Evolutionary conservation across 441 rosid genomes (phyloP).

Genomic region (Brassica hybrid): DNA sequence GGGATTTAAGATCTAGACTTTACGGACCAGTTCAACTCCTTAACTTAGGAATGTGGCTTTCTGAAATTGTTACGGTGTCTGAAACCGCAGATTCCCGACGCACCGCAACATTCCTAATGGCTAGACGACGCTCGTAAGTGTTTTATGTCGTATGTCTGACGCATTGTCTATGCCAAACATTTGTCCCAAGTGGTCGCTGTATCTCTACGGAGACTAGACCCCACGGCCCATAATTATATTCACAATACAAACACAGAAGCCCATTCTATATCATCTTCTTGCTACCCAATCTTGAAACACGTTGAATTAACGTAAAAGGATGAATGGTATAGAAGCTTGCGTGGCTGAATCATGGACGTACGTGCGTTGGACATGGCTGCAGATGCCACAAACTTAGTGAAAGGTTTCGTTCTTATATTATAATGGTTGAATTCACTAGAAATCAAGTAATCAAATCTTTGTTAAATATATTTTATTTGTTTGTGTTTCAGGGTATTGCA

Average conservation of each 20-base stretch:
- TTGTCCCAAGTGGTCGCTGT: slow-evolving; percentile 23
- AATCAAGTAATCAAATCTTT: slow-evolving; percentile 2
- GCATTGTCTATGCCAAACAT: neutral
- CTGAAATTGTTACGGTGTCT: neutral
- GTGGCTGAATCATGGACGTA: slow-evolving; percentile 12
- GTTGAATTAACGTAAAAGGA: slow-evolving; percentile 19
- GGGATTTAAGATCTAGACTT: neutral
- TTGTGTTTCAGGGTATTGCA: neutral
- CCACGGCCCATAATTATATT: slow-evolving; percentile 35
- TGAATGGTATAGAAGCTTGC: slow-evolving; percentile 4
- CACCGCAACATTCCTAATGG: neutral
- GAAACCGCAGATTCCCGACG: neutral
- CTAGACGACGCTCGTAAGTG: slow-evolving; percentile 3
- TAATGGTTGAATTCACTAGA: neutral
- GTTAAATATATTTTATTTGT: neutral
- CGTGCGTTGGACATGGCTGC: neutral
- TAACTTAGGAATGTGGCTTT: neutral
- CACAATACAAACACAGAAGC: slow-evolving; percentile 28
- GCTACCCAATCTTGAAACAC: neutral
- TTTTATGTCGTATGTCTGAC: slow-evolving; percentile 17
- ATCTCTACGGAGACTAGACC: slow-evolving; percentile 19
- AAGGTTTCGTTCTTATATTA: neutral
- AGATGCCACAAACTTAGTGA: neutral
- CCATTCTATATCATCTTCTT: slow-evolving; percentile 27
- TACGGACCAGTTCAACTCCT: slow-evolving; percentile 22